Base-by-base conservation (phyloP, 352 stramenopile genomes). In the Peronospora farinosa region DNA sequence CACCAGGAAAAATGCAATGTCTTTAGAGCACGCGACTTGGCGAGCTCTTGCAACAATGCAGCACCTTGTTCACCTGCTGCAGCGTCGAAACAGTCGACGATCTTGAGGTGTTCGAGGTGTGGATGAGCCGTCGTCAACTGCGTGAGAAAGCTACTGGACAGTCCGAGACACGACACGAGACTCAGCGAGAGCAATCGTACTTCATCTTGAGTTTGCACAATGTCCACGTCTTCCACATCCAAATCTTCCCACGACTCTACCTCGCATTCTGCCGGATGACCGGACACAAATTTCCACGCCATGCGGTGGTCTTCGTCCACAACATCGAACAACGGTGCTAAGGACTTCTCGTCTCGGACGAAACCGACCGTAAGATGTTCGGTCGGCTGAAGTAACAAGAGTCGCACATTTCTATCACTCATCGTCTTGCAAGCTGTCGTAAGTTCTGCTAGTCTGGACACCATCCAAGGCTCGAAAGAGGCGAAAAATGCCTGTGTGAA, bases 1-100 rank as follows among this genome's bases (percentile, higher is more conserved):
- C 78, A 90, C 78, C 78, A 90, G n/a, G 78, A 85, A 32, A 90
- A 75, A 31, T 75, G 72, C 40, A 90, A 51, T 36, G 72, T 74
- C 61, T 79, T 81, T 35, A 90, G 72, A 10, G n/a, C n/a, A n/a
- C n/a, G n/a, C n/a, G n/a, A n/a, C n/a, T n/a, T n/a, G n/a, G n/a
- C n/a, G n/a, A n/a, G n/a, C n/a, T n/a, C n/a, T n/a, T n/a, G n/a
- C n/a, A n/a, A n/a, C n/a, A n/a, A n/a, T n/a, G n/a, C n/a, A n/a
- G n/a, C n/a, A n/a, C n/a, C n/a, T n/a, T n/a, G n/a, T n/a, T n/a
- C n/a, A n/a, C n/a, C n/a, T n/a, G n/a, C n/a, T n/a, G n/a, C n/a
- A n/a, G n/a, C n/a, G n/a, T n/a, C n/a, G n/a, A n/a, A n/a, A n/a
- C n/a, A n/a, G n/a, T n/a, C n/a, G n/a, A n/a, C n/a, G n/a, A n/a